A percentile compares a stretch with the other conserved stretches of the same genome.
Evolutionary conservation across 441 rosid species (phyloP).

Genomic region (Isatis lusitanica): DNA sequence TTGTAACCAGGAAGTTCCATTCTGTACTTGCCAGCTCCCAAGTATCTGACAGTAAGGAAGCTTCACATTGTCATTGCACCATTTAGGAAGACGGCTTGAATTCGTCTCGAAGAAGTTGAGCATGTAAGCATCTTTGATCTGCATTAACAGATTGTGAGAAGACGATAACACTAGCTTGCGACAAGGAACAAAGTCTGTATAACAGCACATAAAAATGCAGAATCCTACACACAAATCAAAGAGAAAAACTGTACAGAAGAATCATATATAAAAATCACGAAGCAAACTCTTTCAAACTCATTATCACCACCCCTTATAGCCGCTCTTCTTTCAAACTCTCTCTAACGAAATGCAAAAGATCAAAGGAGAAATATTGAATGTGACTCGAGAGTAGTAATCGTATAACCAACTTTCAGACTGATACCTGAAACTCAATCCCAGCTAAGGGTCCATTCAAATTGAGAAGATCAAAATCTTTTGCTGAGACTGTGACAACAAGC

Average conservation of each 20-base stretch:
- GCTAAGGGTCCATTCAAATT: conserved; percentile 84
- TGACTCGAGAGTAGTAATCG: neutral
- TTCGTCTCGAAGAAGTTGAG: conserved; percentile 71
- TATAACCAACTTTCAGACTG: conserved; percentile 2
- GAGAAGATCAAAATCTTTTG: conserved; percentile 62
- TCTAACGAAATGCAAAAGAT: conserved; percentile 43
- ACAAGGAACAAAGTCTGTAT: neutral
- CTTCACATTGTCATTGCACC: conserved; percentile 82
- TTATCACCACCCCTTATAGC: conserved; percentile 86
- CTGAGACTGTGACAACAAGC: conserved; percentile 73
- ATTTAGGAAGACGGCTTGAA: conserved; percentile 68
- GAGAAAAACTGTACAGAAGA: neutral
- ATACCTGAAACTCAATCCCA: conserved; percentile 88
- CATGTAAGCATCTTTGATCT: conserved; percentile 84
- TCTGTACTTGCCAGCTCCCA: conserved; percentile 57
- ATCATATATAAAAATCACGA: neutral
- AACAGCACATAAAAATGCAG: no score
- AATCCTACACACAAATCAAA: no score
- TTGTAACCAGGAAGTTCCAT: conserved; percentile 87
- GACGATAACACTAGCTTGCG: neutral
- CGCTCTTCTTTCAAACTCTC: conserved; percentile 87
- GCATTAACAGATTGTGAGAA: conserved; percentile 12
- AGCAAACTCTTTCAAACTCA: neutral
- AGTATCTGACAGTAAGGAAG: conserved; percentile 80
- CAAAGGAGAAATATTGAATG: neutral